Evolutionary conservation across 345 rosid species (phyloP).

Genomic region (Gossypium thurberi): DNA sequence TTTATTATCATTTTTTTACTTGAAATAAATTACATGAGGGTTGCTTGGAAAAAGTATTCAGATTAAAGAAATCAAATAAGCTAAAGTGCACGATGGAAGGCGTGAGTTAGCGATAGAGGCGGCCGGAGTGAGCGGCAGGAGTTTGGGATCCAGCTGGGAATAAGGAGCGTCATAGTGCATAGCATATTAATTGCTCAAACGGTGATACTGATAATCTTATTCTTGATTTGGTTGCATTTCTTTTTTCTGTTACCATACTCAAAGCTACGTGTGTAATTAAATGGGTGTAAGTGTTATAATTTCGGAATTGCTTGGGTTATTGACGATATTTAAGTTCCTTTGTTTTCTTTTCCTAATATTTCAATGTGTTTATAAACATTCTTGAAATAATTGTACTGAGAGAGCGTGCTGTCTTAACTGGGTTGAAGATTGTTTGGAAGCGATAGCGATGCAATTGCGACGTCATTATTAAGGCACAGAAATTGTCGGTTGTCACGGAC

Average conservation of each 20-base stretch:
- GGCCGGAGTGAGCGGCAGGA: conserved; percentile 23
- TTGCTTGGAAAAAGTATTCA: neutral
- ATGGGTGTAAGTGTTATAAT: neutral
- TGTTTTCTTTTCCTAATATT: too few species aligned
- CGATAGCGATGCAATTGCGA: too few species aligned
- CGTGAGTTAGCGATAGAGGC: conserved; percentile 25
- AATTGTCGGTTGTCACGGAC: neutral
- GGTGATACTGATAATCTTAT: neutral
- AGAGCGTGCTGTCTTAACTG: too few species aligned
- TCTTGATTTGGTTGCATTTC: neutral
- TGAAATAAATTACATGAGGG: neutral
- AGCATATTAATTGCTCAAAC: neutral
- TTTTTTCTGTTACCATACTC: neutral
- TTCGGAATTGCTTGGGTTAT: neutral
- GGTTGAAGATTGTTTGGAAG: too few species aligned
- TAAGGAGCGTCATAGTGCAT: conserved; percentile 43
- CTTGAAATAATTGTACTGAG: too few species aligned
- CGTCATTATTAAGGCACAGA: neutral
- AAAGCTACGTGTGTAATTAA: neutral
- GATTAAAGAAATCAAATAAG: neutral
- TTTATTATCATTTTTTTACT: neutral
- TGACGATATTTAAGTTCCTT: too few species aligned
- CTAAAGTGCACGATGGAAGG: conserved; percentile 21
- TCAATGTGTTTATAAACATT: too few species aligned
- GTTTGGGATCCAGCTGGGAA: conserved; percentile 65